Evolutionary conservation across 345 rosid genomes (phyloP).

Genomic region (Populus tremula): DNA sequence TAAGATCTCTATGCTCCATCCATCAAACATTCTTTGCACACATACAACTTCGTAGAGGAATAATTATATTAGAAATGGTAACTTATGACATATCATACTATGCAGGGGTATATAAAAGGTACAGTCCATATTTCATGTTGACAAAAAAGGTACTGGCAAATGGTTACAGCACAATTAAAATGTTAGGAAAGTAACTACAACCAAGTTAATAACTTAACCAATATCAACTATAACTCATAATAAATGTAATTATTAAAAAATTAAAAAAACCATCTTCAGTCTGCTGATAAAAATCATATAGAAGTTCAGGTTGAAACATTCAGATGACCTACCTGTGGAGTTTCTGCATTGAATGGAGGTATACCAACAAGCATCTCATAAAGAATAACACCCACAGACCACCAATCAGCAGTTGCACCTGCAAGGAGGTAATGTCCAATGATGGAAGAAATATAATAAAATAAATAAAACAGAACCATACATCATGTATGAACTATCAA

Average conservation of each 20-base stretch:
- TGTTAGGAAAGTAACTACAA: background rate
- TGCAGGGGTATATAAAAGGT: background rate
- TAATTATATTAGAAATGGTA: background rate
- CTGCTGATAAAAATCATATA: background rate
- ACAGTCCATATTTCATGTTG: background rate
- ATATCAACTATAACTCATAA: background rate
- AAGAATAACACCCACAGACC: constrained; percentile 95
- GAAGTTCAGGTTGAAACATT: background rate
- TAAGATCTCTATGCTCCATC: background rate
- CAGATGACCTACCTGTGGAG: constrained; percentile 64
- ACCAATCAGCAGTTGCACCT: constrained; percentile 99
- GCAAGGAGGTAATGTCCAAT: constrained; percentile 20
- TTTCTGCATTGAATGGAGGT: constrained; percentile 92
- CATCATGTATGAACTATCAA: background rate
- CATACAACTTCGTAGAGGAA: background rate
- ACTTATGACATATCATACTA: background rate
- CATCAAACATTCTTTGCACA: background rate
- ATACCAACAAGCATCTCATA: constrained; percentile 89
- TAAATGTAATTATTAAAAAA: background rate
- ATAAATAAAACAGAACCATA: background rate
- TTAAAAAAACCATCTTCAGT: background rate
- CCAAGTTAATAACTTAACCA: background rate
- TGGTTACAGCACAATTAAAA: no score
- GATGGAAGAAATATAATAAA: constrained; percentile 8
- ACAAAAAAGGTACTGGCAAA: background rate